Percentiles rank a stretch among this genome's conserved stretches.
Conservation (phyloP, 129 eudicot genomes). For the Flaveria brownii region DNA sequence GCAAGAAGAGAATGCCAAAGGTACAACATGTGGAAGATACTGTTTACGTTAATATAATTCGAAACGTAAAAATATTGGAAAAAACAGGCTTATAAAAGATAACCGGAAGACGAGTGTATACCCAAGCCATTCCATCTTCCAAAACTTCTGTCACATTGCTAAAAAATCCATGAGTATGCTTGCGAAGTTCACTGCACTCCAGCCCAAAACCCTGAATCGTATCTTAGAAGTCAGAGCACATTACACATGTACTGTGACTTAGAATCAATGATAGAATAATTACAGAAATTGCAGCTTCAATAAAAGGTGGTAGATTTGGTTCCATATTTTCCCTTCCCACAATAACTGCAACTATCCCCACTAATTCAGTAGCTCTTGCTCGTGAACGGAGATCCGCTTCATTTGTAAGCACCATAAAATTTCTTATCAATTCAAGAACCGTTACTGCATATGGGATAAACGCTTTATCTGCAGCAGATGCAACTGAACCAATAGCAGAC, state of each 20-base stretch:
- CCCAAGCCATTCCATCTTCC: slow-evolving; percentile 80
- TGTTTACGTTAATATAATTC: slow-evolving; percentile 39
- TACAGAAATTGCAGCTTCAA: slow-evolving; percentile 92
- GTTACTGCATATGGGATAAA: slow-evolving; percentile 85
- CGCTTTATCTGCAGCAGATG: slow-evolving; percentile 83
- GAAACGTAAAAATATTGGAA: neutral
- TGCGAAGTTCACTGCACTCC: slow-evolving; percentile 85
- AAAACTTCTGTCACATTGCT: slow-evolving; percentile 82
- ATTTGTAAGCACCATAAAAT: slow-evolving; percentile 73
- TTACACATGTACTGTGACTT: slow-evolving; percentile 2
- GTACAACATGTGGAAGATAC: slow-evolving; percentile 95
- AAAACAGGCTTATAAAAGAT: neutral
- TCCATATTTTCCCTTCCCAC: slow-evolving; percentile 83
- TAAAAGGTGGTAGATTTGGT: slow-evolving; percentile 74
- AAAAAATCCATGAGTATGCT: slow-evolving; percentile 93
- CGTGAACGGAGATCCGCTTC: slow-evolving; percentile 79
- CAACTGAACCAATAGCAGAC: slow-evolving; percentile 97
- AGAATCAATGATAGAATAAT: slow-evolving; percentile 15
- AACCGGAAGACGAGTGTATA: slow-evolving; percentile 24
- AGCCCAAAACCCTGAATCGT: slow-evolving; percentile 68
- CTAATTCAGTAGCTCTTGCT: slow-evolving; percentile 96
- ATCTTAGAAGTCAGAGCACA: slow-evolving; percentile 23
- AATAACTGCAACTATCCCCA: slow-evolving; percentile 86
- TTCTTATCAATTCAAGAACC: slow-evolving; percentile 85
- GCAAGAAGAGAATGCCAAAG: slow-evolving; percentile 80